Evolutionary conservation across 768 basidiomycete species (phyloP), one percentile per base, ranked within the genome.

Genomic region (Cyclocybe cylindracea): DNA sequence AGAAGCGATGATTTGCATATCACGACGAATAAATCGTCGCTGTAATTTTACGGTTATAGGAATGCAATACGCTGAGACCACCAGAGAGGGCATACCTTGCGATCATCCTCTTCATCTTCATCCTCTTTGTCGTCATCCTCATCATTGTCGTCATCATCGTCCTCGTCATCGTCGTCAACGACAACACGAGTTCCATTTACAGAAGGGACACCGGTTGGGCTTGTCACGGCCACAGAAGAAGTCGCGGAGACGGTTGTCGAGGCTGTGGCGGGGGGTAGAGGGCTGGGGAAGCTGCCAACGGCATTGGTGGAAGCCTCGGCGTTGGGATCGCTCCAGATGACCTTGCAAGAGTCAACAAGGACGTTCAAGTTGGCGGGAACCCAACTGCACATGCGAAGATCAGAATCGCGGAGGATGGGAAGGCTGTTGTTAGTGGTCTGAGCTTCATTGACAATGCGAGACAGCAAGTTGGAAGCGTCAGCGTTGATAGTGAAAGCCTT

Each of bases 401-500:
- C 69, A n/a, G 71, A 61, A 7, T 63, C 70, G 14, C 65, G 58
- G 24, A 85, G 71, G 42, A 82, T 78, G 7, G 84, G 80, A 54
- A 87, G 76, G 35, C 80, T 78, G 32, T 68, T 56, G 57, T 74
- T 72, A 19, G 72, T 67, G 6, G 77, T 75, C 55, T 81, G 66
- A 31, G 80, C 84, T 60, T 80, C 68, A 29, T 64, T 41, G 29
- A 84, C 72, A 46, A 90, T 77, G 44, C 68, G 66, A 40, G 69
- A 67, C 49, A 91, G 71, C 57, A 84, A 77, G 24, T 63, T 51
- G 29, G 82, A 79, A 5, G 87, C 86, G 14, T 76, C 57, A 7
- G 76, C 76, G 58, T 91, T 91, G 69, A 81, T 80, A 10, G 73
- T 72, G 71, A 85, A 86, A 9, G 85, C 88, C 47, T 78, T 77